phyloP scores from a whole-genome alignment of 176 grass and related monocot genomes.

The Lolium perenne region DNA sequence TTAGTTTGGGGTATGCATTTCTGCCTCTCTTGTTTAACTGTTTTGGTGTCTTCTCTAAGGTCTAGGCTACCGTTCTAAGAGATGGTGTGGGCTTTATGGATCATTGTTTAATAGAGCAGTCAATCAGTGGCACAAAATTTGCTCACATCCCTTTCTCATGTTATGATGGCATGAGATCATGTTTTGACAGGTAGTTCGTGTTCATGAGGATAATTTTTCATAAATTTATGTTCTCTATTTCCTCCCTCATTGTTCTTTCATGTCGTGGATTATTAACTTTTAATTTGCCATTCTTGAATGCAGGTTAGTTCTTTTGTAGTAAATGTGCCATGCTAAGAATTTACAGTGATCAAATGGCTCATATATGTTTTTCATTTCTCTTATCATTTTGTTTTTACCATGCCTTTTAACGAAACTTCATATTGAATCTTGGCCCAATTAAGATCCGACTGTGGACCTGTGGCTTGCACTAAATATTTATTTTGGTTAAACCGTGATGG shows the following conservation, averaged over 20 bases:
- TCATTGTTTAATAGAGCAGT: not conserved
- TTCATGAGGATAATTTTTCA: not conserved
- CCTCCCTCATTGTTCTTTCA: not conserved
- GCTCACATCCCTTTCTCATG: not conserved
- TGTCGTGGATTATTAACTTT: not conserved
- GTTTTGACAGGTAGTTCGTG: not conserved
- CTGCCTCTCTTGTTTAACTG: not conserved
- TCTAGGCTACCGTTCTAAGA: not conserved
- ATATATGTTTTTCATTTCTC: not conserved
- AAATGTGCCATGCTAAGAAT: slow-evolving; percentile 21
- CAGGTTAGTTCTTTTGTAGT: not conserved
- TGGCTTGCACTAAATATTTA: not conserved
- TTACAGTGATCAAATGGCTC: not conserved
- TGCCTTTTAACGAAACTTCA: not conserved
- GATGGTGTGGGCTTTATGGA: not conserved
- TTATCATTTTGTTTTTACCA: not conserved
- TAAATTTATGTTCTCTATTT: not conserved
- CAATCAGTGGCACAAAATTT: not conserved
- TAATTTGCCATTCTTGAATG: slow-evolving; percentile 5
- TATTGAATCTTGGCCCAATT: not conserved
- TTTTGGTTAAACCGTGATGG: not conserved
- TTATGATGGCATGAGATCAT: not conserved
- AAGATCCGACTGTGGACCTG: not conserved
- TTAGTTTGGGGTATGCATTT: not conserved
- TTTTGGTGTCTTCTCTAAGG: not conserved